Conservation (phyloP, 495 filamentous ascomycete genomes). For the Hyaloscypha bicolor region DNA sequence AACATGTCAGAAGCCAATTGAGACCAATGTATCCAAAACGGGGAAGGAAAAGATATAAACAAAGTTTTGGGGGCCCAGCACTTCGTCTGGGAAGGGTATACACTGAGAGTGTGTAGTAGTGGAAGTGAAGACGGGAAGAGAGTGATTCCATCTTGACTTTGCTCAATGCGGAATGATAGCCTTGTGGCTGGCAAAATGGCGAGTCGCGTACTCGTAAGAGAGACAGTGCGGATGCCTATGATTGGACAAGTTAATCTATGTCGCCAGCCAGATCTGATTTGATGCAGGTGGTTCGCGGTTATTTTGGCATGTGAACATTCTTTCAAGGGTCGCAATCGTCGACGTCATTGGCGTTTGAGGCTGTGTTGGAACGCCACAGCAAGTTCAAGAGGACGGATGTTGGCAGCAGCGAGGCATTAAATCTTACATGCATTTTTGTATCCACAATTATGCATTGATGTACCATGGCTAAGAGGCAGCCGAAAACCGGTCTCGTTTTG, state of each 20-base stretch:
- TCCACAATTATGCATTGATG: not conserved
- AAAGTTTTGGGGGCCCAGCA: not conserved
- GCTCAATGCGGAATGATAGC: not conserved
- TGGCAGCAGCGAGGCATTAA: not conserved
- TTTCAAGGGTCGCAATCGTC: not conserved
- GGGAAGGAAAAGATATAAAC: not conserved
- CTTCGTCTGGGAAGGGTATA: not conserved
- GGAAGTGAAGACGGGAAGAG: not conserved
- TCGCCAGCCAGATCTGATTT: not conserved
- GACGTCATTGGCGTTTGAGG: not conserved
- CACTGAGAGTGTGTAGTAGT: not conserved
- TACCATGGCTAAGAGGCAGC: not conserved
- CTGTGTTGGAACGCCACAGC: not conserved
- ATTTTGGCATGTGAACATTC: not conserved
- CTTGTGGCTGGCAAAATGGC: not conserved
- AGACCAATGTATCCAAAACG: not conserved
- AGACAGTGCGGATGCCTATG: not conserved
- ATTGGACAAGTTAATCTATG: not conserved
- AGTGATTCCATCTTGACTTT: not conserved
- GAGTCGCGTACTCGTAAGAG: not conserved
- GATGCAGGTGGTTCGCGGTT: not conserved
- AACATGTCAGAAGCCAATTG: not conserved
- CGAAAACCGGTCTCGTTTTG: not conserved
- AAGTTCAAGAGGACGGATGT: not conserved
- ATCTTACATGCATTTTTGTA: not conserved